Conservation (phyloP, 23 red algal species). For the Pyropia haitanensis region DNA sequence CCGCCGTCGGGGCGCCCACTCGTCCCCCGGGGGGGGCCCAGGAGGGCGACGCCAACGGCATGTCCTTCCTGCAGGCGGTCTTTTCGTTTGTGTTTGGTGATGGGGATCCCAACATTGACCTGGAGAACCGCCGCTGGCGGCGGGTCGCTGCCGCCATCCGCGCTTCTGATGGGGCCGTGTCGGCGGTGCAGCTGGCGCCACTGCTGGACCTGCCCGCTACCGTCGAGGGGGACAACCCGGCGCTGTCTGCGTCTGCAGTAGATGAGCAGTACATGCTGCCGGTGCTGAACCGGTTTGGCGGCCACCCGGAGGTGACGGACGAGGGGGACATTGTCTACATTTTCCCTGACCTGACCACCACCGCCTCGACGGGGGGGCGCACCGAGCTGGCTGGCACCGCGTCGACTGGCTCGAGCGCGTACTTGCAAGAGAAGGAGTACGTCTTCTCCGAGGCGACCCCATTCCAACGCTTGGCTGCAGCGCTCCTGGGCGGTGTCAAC, state of each 20-base stretch:
- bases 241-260: constrained; percentile 12
- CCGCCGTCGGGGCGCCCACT: background rate
- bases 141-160: constrained; percentile 69
- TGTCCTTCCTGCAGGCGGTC: constrained; percentile 87
- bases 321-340: constrained; percentile 95
- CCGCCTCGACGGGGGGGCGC: constrained; percentile 12
- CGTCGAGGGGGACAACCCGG: background rate
- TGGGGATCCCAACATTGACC: constrained; percentile 75
- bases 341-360: constrained; percentile 62
- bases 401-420: background rate
- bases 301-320: constrained; percentile 80
- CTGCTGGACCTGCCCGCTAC: constrained; percentile 30
- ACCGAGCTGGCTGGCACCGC: constrained; percentile 28
- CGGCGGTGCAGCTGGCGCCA: constrained; percentile 84
- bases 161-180: constrained; percentile 63
- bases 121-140: constrained; percentile 61
- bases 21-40: background rate
- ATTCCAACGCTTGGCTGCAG: constrained; percentile 17
- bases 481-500: constrained; percentile 55
- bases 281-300: constrained; percentile 68
- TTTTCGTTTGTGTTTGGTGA: constrained; percentile 99
- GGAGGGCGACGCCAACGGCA: constrained; percentile 17
- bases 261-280: constrained; percentile 86
- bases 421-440: constrained; percentile 30
- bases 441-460: constrained; percentile 33